Percentiles rank a stretch among this genome's conserved stretches.
Evolutionary conservation across 2,329 filamentous ascomycete species (phyloP).

Genomic region (Colletotrichum sojae): DNA sequence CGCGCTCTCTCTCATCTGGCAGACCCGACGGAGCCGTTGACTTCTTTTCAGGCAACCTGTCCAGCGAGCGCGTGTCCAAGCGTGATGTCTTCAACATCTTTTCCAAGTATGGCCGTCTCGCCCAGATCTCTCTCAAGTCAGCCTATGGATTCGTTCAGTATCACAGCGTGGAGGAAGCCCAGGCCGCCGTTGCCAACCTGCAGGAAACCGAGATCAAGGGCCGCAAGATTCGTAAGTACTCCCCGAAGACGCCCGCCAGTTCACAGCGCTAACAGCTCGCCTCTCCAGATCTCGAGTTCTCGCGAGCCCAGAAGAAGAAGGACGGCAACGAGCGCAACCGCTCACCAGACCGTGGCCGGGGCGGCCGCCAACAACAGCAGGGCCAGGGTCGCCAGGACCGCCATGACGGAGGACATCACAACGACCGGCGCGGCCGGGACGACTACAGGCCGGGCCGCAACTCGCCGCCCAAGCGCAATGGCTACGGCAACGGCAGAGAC

Average conservation of each 20-base stretch:
- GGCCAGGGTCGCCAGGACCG: conserved; percentile 56
- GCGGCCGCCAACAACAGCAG: conserved; percentile 54
- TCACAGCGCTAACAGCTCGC: conserved; percentile 17
- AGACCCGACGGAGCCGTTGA: conserved; percentile 40
- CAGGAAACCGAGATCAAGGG: conserved; percentile 88
- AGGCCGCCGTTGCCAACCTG: conserved; percentile 80
- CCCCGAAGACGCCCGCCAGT: background rate
- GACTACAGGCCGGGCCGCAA: conserved; percentile 76
- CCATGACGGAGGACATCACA: conserved; percentile 64
- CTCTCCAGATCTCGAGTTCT: conserved; percentile 84
- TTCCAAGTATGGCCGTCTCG: conserved; percentile 85
- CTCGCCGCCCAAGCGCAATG: conserved; percentile 64
- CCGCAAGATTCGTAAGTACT: conserved; percentile 88
- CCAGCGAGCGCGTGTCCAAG: conserved; percentile 93
- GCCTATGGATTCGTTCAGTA: conserved; percentile 98
- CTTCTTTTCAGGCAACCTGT: conserved; percentile 80
- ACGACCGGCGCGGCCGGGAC: conserved; percentile 65
- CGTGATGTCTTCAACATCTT: conserved; percentile 94
- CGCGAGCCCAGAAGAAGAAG: conserved; percentile 86
- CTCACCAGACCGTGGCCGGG: conserved; percentile 71
- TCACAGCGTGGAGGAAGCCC: conserved; percentile 81
- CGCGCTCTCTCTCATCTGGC: conserved; percentile 51
- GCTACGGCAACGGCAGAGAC: conserved; percentile 70
- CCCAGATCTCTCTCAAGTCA: conserved; percentile 96
- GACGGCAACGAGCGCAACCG: conserved; percentile 69